Evolutionary conservation across 345 rosid genomes (phyloP), one percentile per base, ranked within the genome.

Genomic region (Lepidium didymum): DNA sequence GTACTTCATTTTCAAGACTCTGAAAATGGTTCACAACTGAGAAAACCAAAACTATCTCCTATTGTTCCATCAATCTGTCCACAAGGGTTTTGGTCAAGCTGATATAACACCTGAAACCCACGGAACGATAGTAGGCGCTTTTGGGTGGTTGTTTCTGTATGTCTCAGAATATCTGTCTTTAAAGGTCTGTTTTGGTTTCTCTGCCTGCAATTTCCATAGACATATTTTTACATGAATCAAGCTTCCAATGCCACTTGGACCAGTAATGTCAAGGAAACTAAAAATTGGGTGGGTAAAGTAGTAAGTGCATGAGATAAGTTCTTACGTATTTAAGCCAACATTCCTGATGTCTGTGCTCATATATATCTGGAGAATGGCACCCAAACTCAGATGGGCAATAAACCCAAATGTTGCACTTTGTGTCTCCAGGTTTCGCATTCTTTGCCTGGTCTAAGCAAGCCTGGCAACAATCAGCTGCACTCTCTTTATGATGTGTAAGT

Each of bases 311-410:
- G 3, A 74, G 44, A 46, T 19, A 46, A 13, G 57, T 16, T 58
- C 95, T 87, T 78, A 94, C 97, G 69, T 78, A 82, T 90, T 93
- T 93, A 62, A 94, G 92, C 97, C 99, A 94, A 80, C 99, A 94
- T 67, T 91, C 97, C 73, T 76, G 82, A 67, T 81, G 82, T 77
- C 78, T 94, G 77, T 91, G 99, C 70, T 86, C 79, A 68, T 94
- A 94, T 43, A 85, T 85, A 81, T 94, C 97, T 0, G 99, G 99
- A 43, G 96, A 89, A 78, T 43, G 75, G 77, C 99, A 95, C 3
- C 99, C 99, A 10, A 68, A 60, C 75, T 86, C 96, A 12, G 80
- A 75, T 3, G 99, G 99, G 76, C 99, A 95, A 77, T 91, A 95
- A 27, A 95, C 99, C 99, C 99, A 95, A 52, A 85, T 75, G 78